These are phyloP conservation scores for Plasmodium reichenowi DNA, from an alignment of 169 alveolate genomes.

Conservation along the genomic window DNA sequence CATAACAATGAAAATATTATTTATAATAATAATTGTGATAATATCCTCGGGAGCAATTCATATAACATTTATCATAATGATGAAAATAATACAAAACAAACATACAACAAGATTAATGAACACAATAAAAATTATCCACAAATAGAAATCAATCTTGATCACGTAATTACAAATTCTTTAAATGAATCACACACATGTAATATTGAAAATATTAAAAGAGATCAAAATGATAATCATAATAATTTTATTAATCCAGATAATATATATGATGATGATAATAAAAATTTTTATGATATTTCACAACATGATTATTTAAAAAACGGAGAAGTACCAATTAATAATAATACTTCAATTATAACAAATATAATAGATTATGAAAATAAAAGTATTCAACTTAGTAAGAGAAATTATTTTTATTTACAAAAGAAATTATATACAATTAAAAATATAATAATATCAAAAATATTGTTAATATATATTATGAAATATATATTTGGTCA, in stretches of 20 bases:
- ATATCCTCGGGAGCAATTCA: no score
- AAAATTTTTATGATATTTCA: not conserved
- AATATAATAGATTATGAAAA: not conserved
- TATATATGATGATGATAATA: not conserved
- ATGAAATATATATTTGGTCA: constrained; percentile 62
- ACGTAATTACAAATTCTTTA: no score
- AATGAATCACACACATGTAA: no score
- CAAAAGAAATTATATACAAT: constrained; percentile 12
- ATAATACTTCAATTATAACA: not conserved
- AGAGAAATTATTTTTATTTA: constrained; percentile 11
- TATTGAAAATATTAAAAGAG: not conserved
- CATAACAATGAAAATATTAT: not conserved
- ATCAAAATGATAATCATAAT: not conserved
- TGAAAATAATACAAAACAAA: no score
- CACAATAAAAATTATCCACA: no score
- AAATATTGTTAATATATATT: constrained; percentile 37
- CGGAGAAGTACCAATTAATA: not conserved
- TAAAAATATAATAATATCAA: constrained; percentile 26
- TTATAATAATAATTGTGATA: not conserved
- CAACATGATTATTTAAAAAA: not conserved
- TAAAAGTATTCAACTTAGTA: constrained; percentile 9
- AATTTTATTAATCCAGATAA: not conserved
- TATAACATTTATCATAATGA: no score
- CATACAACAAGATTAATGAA: no score
- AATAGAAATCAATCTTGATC: no score